Evolutionary conservation across 2,329 filamentous ascomycete genomes (phyloP), one percentile per base, ranked within the genome.

Genomic region (Sordariomycetes sp.): DNA sequence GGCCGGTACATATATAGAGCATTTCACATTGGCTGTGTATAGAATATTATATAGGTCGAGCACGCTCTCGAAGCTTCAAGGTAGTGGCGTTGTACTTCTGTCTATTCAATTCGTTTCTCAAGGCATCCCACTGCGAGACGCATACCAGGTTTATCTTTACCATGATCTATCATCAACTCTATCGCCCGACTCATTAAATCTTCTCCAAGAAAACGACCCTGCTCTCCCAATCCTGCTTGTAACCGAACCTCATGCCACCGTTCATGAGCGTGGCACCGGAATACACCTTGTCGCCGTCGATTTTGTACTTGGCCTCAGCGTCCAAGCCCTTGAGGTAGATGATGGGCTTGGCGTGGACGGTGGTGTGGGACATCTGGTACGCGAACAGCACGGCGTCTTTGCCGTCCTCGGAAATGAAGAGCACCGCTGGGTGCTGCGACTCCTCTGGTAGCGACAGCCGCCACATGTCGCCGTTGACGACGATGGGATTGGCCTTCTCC

Each of bases 211-310:
- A 63, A 5, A 79, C 59, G 20, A 80, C 54, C 42, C 60, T 63
- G 42, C 75, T 79, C 40, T 71, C 63, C 41, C 74, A 78, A 42
- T 79, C 74, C 1, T 53, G 57, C 1, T 55, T n/a, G n/a, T 75
- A 70, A 4, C 52, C 42, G 49, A 67, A 60, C 51, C 76, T 72
- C 25, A 82, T 45, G 0, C 76, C 77, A 2, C 62, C 60, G 41
- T 76, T 79, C 72, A 80, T 79, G 46, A 80, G 57, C 8, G 72
- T 79, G 8, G 66, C 63, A 0, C 76, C 77, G 1, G 68, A 71
- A 39, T 69, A 71, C 6, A 63, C 67, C 18, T 52, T 58, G 21
- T 70, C 66, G 1, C 68, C 71, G 26, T 68, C 59, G 15, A 75
- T 54, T 11, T 54, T 66, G 43, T 81, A 81, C 32, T 49, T 63